A percentile compares a stretch with the other conserved stretches of the same genome.
These are phyloP conservation scores for Coccomyxa subellipsoidea DNA, from an alignment of 163 green algal genomes.

Conservation along the genomic window DNA sequence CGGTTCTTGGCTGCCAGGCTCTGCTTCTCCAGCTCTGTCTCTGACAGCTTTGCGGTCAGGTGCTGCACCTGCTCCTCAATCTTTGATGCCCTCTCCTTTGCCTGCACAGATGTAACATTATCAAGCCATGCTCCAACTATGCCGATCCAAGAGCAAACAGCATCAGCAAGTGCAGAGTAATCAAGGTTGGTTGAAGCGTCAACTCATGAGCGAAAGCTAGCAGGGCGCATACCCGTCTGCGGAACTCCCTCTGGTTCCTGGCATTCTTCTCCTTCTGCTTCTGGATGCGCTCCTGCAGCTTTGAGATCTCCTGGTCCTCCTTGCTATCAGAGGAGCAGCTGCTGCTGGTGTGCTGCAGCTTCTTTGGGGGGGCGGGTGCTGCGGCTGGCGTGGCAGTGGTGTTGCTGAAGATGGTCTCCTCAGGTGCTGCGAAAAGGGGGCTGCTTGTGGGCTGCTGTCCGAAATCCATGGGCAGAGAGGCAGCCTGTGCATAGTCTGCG, in stretches of 20 bases:
- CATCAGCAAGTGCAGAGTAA: no score
- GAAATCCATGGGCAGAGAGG: neutral
- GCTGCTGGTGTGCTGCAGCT: neutral
- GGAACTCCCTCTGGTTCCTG: neutral
- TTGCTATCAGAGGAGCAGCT: neutral
- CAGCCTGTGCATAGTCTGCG: neutral
- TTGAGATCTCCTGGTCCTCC: neutral
- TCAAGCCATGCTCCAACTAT: neutral
- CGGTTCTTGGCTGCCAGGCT: neutral
- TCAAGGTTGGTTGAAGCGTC: no score
- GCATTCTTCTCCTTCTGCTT: constrained; percentile 9
- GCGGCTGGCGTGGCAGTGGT: neutral
- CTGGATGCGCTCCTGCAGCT: constrained; percentile 6
- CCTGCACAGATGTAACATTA: neutral
- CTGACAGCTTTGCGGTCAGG: neutral
- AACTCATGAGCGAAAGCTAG: neutral
- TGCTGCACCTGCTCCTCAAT: constrained; percentile 1
- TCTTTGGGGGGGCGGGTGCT: neutral
- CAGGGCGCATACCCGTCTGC: neutral
- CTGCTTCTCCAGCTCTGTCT: neutral
- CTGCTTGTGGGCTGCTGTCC: neutral
- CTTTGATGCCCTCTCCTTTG: neutral
- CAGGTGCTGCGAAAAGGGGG: neutral
- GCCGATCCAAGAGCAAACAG: no score
- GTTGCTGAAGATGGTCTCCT: neutral